These are phyloP conservation scores for Beverwykella pulmonaria DNA, from an alignment of 495 filamentous ascomycete genomes.

Conservation along the genomic window DNA sequence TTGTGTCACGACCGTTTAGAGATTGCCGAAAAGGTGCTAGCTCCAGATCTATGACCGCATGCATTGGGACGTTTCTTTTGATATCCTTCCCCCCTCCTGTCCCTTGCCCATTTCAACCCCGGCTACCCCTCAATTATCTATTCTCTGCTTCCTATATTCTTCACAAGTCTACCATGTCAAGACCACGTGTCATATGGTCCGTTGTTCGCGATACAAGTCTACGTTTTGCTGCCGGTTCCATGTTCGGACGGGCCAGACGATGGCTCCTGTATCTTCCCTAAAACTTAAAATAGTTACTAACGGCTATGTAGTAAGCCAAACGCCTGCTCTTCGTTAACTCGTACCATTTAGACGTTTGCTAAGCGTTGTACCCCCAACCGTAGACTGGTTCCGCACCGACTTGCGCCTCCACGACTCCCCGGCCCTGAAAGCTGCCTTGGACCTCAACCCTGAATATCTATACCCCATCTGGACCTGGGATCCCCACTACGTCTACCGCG, in stretches of 20 bases:
- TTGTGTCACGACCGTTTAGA: not conserved
- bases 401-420: conserved; percentile 73
- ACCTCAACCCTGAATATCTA: conserved; percentile 61
- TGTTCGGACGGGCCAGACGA: no score
- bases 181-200: conserved; percentile 65
- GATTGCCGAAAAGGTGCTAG: conserved; percentile 26
- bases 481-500: conserved; percentile 71
- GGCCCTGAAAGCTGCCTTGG: conserved; percentile 64
- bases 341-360: no score
- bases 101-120: not conserved
- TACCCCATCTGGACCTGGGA: conserved; percentile 74
- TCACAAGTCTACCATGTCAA: conserved; percentile 4
- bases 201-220: no score
- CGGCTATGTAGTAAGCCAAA: no score
- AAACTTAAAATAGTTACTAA: no score
- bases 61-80: conserved; percentile 9
- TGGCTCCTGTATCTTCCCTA: no score
- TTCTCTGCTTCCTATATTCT: not conserved
- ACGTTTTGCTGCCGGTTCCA: no score
- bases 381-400: conserved; percentile 76
- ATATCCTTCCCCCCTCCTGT: not conserved
- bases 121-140: not conserved
- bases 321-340: no score
- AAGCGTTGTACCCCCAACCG: no score
- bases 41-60: conserved; percentile 29